Evolutionary conservation across 2,329 filamentous ascomycete species (phyloP), one percentile per base, ranked within the genome.

Genomic region (Arthrobotrys entomopaga): DNA sequence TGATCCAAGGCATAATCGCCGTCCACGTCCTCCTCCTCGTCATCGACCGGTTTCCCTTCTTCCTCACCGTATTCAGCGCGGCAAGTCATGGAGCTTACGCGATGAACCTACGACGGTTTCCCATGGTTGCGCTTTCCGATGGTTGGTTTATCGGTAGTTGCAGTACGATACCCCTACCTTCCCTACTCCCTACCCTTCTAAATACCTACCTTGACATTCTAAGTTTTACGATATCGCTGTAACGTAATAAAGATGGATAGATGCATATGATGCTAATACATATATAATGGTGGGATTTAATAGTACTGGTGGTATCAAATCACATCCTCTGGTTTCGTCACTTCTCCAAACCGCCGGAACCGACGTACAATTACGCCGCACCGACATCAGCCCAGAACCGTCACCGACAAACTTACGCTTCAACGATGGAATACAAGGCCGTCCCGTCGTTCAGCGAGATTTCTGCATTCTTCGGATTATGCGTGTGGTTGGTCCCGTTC

Each of bases 291-390:
- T n/a, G n/a, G n/a, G n/a, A n/a, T n/a, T n/a, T n/a, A n/a, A 16
- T 70, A 92, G 89, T 88, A 1, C 86, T 98, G 38, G 95, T 99
- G 10, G 85, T 97, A 1, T 79, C 90, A 40, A 97, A 99, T 82
- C 95, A 99, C 81, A 97, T 92, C 82, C 85, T 96, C 58, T 99
- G 95, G 94, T 98, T 99, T 85, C 88, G 87, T 66, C 90, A 98
- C 83, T 99, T 99, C 82, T 94, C 91, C 71, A 82, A 85, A 65
- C 84, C 86, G 65, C 86, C 89, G 76, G 82, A 86, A 54, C 82
- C 82, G 63, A 84, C 78, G 2, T 88, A 89, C 82, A 82, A 85
- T 65, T 84, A 86, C 79, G 84, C 85, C 2, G 86, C 87, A 63
- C 85, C 87, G 80, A 89, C 90, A 80, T 87, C 91, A 77, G 84